These are phyloP conservation scores for Ustilago bromivora DNA, from an alignment of 1,284 basidiomycete genomes.

Conservation along the genomic window DNA sequence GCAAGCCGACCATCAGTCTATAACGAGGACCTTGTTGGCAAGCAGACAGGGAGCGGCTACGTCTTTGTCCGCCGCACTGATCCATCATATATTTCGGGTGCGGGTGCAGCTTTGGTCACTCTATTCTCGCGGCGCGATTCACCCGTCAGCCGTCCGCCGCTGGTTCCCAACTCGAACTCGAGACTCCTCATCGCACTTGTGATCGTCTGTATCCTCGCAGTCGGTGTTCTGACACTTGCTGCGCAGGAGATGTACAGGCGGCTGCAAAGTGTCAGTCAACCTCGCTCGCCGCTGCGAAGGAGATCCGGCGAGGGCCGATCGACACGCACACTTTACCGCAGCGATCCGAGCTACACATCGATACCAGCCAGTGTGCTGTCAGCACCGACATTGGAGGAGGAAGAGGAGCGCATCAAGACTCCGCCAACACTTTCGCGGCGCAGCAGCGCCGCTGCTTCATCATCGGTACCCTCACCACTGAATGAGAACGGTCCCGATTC, in stretches of 20 bases:
- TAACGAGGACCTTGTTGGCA: constrained; percentile 36
- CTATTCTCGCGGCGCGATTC: constrained; percentile 39
- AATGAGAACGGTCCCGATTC: constrained; percentile 30
- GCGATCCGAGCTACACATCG: constrained; percentile 26
- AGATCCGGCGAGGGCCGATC: constrained; percentile 34
- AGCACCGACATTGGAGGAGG: constrained; percentile 39
- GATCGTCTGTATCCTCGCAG: constrained; percentile 44
- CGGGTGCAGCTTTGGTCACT: constrained; percentile 31
- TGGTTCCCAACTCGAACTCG: constrained; percentile 51
- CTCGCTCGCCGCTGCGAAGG: constrained; percentile 36
- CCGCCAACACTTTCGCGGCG: constrained; percentile 43
- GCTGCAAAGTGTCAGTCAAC: constrained; percentile 15
- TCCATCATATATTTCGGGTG: constrained; percentile 21
- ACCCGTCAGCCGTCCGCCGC: constrained; percentile 39
- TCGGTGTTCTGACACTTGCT: constrained; percentile 39
- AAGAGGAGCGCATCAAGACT: constrained; percentile 47
- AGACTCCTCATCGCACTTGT: constrained; percentile 45
- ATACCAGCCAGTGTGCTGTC: constrained; percentile 13
- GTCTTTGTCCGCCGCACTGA: constrained; percentile 32
- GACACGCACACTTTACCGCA: constrained; percentile 21
- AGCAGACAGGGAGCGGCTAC: constrained; percentile 47
- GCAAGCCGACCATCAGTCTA: constrained; percentile 4
- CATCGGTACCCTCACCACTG: constrained; percentile 16
- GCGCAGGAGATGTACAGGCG: constrained; percentile 38
- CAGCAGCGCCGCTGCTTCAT: constrained; percentile 36